Evolutionary conservation across 805 yeast species (phyloP).

Genomic region (Ogataea glucozyma): DNA sequence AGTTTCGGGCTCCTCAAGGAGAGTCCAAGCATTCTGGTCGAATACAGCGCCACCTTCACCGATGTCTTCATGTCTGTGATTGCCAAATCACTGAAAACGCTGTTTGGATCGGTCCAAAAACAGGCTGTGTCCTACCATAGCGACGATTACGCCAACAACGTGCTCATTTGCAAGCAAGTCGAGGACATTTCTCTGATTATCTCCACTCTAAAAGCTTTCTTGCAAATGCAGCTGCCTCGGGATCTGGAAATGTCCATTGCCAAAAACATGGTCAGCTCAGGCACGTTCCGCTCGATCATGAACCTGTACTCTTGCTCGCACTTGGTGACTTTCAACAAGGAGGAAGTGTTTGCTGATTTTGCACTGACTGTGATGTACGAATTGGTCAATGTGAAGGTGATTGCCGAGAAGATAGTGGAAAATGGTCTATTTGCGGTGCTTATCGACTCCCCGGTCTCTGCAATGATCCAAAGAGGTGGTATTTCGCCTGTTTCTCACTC

Average conservation of each 20-base stretch:
- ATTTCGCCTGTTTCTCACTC: constrained; percentile 53
- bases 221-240: constrained; percentile 47
- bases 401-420: constrained; percentile 66
- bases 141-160: constrained; percentile 35
- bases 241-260: constrained; percentile 53
- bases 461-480: constrained; percentile 64
- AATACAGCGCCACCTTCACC: constrained; percentile 51
- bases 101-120: constrained; percentile 59
- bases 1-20: constrained; percentile 45
- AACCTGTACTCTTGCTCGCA: constrained; percentile 71
- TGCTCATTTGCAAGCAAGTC: constrained; percentile 47
- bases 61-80: constrained; percentile 64
- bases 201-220: constrained; percentile 61
- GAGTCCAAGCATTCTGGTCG: constrained; percentile 42
- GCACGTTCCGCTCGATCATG: constrained; percentile 61
- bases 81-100: constrained; percentile 61
- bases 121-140: constrained; percentile 47
- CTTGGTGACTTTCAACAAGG: constrained; percentile 56
- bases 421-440: constrained; percentile 68
- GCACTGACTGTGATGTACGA: constrained; percentile 69
- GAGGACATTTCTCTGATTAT: constrained; percentile 67
- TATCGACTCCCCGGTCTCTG: constrained; percentile 73
- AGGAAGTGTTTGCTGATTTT: constrained; percentile 71
- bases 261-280: constrained; percentile 52
- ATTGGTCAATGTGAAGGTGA: constrained; percentile 55